Evolutionary conservation across 192 early-diverging fungal genomes (phyloP).

Genomic region (Backusella macrospora): DNA sequence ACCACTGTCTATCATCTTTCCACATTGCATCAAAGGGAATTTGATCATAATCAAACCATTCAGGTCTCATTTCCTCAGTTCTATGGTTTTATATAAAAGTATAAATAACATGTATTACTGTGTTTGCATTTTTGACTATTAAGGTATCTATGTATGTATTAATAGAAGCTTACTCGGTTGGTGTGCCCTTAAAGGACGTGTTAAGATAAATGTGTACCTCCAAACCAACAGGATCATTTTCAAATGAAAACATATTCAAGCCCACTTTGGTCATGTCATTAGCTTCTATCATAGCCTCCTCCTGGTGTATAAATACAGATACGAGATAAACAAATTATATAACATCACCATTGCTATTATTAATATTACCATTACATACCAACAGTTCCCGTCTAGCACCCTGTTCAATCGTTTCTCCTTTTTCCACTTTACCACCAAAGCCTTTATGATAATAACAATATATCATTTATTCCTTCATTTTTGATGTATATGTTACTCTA

Average conservation of each 20-base stretch:
- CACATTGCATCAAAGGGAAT: slow-evolving; percentile 76
- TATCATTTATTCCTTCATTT: background rate
- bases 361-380: slow-evolving; percentile 1
- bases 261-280: slow-evolving; percentile 50
- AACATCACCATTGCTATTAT: background rate
- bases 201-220: slow-evolving; percentile 69
- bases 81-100: slow-evolving; percentile 6
- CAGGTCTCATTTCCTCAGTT: slow-evolving; percentile 75
- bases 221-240: slow-evolving; percentile 58
- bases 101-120: background rate
- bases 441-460: slow-evolving; percentile 34
- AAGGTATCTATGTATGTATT: too few relatives aligned
- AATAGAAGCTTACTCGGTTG: slow-evolving; percentile 54
- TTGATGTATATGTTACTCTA: background rate
- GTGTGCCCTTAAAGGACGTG: slow-evolving; percentile 46
- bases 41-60: slow-evolving; percentile 62
- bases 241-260: slow-evolving; percentile 67
- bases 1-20: slow-evolving; percentile 71
- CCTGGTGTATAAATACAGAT: slow-evolving; percentile 24
- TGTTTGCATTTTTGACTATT: background rate
- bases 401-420: slow-evolving; percentile 60
- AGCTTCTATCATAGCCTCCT: slow-evolving; percentile 56
- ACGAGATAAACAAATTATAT: background rate
- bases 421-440: slow-evolving; percentile 81
- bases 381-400: slow-evolving; percentile 66